Evolutionary conservation across 2,329 filamentous ascomycete genomes (phyloP).

Genomic region (Colletotrichum somersetense): DNA sequence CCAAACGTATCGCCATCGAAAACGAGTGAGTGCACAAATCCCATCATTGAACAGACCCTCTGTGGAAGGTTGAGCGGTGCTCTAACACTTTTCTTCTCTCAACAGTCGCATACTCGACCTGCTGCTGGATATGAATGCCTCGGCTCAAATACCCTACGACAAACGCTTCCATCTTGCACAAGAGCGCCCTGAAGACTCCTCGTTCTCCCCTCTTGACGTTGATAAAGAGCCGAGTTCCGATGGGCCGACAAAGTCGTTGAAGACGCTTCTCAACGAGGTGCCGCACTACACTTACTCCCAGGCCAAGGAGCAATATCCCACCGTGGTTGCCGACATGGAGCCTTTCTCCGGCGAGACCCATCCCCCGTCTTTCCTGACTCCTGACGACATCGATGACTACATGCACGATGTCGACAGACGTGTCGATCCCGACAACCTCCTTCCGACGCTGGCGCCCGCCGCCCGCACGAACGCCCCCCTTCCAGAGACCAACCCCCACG

Average conservation of each 20-base stretch:
- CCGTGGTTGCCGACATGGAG: conserved; percentile 63
- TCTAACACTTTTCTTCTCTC: conserved; percentile 9
- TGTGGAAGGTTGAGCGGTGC: not conserved
- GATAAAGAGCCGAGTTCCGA: conserved; percentile 49
- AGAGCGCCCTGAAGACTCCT: conserved; percentile 57
- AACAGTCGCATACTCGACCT: conserved; percentile 87
- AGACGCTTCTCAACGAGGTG: conserved; percentile 64
- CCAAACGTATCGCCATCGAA: conserved; percentile 87
- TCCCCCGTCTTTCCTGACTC: conserved; percentile 75
- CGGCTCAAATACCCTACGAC: conserved; percentile 79
- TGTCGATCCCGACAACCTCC: conserved; percentile 58
- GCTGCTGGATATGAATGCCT: conserved; percentile 89
- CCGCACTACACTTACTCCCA: conserved; percentile 65
- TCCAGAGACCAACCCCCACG: conserved; percentile 51
- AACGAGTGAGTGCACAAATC: conserved; percentile 78
- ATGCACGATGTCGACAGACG: conserved; percentile 72
- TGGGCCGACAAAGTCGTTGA: conserved; percentile 63
- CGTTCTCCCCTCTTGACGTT: conserved; percentile 49
- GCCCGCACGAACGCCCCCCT: conserved; percentile 49
- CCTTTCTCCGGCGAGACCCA: conserved; percentile 65
- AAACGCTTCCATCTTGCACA: conserved; percentile 80
- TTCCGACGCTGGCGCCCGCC: conserved; percentile 66
- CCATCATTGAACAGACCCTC: conserved; percentile 17
- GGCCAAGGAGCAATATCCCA: conserved; percentile 74
- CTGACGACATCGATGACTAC: conserved; percentile 81